Percentiles rank a stretch among this genome's conserved stretches.
Evolutionary conservation across 208 protist genomes (phyloP).

Genomic region (Acanthamoeba divionensis): DNA sequence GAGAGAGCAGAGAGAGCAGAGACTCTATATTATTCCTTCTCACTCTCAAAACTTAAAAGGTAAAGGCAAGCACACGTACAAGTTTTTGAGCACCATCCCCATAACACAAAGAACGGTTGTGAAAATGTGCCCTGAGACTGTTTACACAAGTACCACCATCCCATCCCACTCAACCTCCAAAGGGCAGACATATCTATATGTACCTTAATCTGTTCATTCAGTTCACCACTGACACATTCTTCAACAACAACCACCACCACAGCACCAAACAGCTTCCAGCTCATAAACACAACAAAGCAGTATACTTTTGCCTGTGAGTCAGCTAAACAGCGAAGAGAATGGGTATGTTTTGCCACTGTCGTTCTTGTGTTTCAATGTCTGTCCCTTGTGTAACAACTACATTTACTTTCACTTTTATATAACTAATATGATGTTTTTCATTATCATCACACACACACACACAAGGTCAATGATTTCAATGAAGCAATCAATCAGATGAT

Average conservation of each 20-base stretch:
- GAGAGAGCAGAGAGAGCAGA: too few species aligned
- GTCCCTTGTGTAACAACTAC: not conserved
- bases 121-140: constrained; percentile 4
- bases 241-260: not conserved
- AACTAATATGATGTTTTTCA: too few species aligned
- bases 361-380: not conserved
- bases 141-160: not conserved
- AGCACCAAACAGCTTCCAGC: constrained; percentile 37
- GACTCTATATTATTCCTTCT: too few species aligned
- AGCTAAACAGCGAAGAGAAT: not conserved
- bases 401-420: too few species aligned
- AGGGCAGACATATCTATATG: not conserved
- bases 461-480: not conserved
- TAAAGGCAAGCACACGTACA: not conserved
- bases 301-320: not conserved
- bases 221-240: not conserved
- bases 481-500: constrained; percentile 33
- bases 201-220: not conserved
- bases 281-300: not conserved
- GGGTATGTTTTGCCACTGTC: not conserved
- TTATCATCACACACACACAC: too few species aligned
- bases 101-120: not conserved
- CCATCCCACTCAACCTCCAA: not conserved
- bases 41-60: too few species aligned
- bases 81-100: not conserved